These are phyloP conservation scores for Theileria orientalis DNA, from an alignment of 169 alveolate species.

Conservation along the genomic window DNA sequence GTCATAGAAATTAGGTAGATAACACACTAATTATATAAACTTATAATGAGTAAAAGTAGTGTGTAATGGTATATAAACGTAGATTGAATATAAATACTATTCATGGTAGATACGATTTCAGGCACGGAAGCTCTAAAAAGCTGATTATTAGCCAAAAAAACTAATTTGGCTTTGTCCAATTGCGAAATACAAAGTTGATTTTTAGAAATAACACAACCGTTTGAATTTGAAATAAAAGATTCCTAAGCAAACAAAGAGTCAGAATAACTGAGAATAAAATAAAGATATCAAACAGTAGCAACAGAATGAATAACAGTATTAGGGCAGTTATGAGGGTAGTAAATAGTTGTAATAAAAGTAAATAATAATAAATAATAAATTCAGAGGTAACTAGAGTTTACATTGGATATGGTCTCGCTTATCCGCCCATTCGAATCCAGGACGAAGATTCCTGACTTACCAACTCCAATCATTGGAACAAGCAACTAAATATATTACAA, in stretches of 20 bases:
- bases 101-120: constrained; percentile 31
- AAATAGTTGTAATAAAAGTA: too few relatives aligned
- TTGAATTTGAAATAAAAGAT: constrained; percentile 16
- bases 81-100: neutral
- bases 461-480: constrained; percentile 47
- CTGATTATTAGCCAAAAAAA: constrained; percentile 35
- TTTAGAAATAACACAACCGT: constrained; percentile 31
- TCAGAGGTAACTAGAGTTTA: neutral
- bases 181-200: constrained; percentile 30
- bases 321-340: too few relatives aligned
- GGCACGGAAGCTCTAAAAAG: constrained; percentile 59
- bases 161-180: constrained; percentile 53
- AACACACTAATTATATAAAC: neutral
- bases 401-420: constrained; percentile 31
- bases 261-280: too few relatives aligned
- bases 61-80: neutral
- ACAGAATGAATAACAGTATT: too few relatives aligned
- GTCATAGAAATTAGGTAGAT: neutral
- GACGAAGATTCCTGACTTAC: constrained; percentile 27
- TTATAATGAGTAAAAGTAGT: neutral
- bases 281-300: neutral
- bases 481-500: constrained; percentile 17
- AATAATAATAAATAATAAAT: neutral
- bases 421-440: constrained; percentile 43
- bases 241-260: constrained; percentile 11